phyloP scores from a whole-genome alignment of 495 filamentous ascomycete genomes.

The Neurospora hispaniola region DNA sequence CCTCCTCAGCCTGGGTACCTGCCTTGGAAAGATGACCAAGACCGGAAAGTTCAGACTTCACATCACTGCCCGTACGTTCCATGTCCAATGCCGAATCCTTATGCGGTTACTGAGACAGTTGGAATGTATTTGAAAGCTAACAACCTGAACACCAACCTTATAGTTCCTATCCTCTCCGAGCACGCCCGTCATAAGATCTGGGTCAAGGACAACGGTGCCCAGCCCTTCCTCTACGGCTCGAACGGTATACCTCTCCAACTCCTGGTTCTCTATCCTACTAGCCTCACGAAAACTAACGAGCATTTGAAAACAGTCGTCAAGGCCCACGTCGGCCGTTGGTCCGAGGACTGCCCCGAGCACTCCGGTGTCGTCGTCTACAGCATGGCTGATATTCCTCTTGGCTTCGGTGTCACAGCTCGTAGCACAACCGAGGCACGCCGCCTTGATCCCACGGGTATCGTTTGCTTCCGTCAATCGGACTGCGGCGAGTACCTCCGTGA shows the following conservation, averaged over 20 bases:
- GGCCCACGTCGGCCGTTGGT: conserved; percentile 82
- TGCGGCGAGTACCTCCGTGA: conserved; percentile 88
- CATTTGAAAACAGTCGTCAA: conserved; percentile 48
- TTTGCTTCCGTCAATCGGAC: conserved; percentile 78
- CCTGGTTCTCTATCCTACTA: too few relatives aligned
- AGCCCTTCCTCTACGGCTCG: conserved; percentile 77
- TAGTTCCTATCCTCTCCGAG: conserved; percentile 67
- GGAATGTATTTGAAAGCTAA: background rate
- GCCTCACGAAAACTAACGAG: background rate
- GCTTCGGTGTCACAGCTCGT: conserved; percentile 62
- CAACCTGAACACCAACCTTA: background rate
- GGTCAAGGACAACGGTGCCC: conserved; percentile 90
- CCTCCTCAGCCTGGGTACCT: conserved; percentile 77
- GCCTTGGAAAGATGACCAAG: conserved; percentile 82
- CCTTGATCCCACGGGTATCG: conserved; percentile 81
- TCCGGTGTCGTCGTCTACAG: conserved; percentile 63
- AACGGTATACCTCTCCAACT: conserved; percentile 12
- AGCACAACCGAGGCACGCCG: conserved; percentile 70
- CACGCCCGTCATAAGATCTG: conserved; percentile 90
- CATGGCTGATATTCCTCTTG: conserved; percentile 69
- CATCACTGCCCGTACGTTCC: conserved; percentile 49
- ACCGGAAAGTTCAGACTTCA: conserved; percentile 79
- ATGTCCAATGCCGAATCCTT: background rate
- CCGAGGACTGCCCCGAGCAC: conserved; percentile 76
- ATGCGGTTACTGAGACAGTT: background rate